Evolutionary conservation across 1,284 basidiomycete species (phyloP), one percentile per base, ranked within the genome.

Genomic region (Ceratobasidium sp.): DNA sequence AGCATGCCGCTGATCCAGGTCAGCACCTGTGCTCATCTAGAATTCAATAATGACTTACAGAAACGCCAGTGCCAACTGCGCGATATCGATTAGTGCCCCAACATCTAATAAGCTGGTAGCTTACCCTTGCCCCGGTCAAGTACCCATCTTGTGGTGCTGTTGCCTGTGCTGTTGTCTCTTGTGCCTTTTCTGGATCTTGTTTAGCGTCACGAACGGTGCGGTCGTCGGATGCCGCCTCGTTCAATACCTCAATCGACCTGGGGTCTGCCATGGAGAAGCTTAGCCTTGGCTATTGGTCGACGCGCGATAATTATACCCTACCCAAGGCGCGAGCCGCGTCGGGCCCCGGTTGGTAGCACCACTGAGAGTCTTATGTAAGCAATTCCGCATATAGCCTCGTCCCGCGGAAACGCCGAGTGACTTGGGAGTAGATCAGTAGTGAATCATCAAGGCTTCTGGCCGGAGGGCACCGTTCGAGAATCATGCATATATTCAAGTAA

Each of bases 1-100:
- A 64, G 22, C 60, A 64, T 64, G 25, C 60, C 60, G 52, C 60
- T 64, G 27, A 17, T 31, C 32, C 17, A n/a, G 27, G 27, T 54
- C n/a, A 54, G 45, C 13, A n/a, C 34, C n/a, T 12, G 8, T 54
- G 27, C 34, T 32, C 31, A 34, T 32, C 34, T n/a, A 7, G 20
- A 20, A 50, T 50, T 6, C 13, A 13, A 34, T 17, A 13, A 35
- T n/a, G 10, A 64, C 60, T 40, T 47, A 64, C 60, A 52, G 25
- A 15, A 64, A 64, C 42, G 60, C 60, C 49, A 64, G 31, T 20
- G 60, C 60, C 49, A 64, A 47, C 60, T 64, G 38, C 25, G 49
- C n/a, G 27, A 52, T 15, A 10, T 17, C 20, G 32, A 47, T 34
- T 34, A 20, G 47, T 34, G 20, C 31, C 20, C 47, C 42, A 64